Evolutionary conservation across 75 land plant genomes (phyloP), one percentile per base, ranked within the genome.

Genomic region (Larix kaempferi): DNA sequence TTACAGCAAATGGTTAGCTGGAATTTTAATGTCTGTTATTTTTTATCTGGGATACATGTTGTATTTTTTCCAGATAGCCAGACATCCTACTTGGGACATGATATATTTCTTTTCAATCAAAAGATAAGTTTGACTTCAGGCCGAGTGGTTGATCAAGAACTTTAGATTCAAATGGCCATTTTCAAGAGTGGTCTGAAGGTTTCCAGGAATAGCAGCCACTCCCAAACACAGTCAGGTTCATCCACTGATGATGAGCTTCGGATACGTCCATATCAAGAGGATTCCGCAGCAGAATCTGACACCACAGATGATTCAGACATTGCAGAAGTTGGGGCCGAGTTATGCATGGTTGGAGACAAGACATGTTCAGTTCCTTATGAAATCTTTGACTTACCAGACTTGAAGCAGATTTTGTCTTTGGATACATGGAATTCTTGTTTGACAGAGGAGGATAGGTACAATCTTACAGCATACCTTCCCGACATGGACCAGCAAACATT

Each of bases 391-490:
- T 67, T 85, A 41, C 81, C 74, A 27, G 88, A 86, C 69, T 52
- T 86, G 54, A 80, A 77, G 67, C 74, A 77, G 29, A 74, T 86
- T 19, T 73, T 86, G 44, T 83, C 85, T 69, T 22, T 86, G 23
- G 82, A 86, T 5, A 73, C 86, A 55, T 86, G 88, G 88, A 86
- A 86, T 80, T 58, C 65, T 26, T 77, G 52, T 35, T 74, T 86
- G 56, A 83, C 91, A 2, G 88, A 86, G 49, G 86, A 86, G 25
- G 88, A 86, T 52, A 83, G 82, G 65, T 71, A 80, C n/a, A 67
- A 26, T 56, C 82, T 86, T 14, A 7, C 82, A 59, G 76, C 79
- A n/a, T 86, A 76, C 29, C 75, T 86, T 56, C 88, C 88, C 2
- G 81, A 83, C 57, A 73, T 83, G 80, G 88, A 86, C 55, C 86